phyloP scores from a whole-genome alignment of 257 asterid genomes.

The Paulownia fortunei region DNA sequence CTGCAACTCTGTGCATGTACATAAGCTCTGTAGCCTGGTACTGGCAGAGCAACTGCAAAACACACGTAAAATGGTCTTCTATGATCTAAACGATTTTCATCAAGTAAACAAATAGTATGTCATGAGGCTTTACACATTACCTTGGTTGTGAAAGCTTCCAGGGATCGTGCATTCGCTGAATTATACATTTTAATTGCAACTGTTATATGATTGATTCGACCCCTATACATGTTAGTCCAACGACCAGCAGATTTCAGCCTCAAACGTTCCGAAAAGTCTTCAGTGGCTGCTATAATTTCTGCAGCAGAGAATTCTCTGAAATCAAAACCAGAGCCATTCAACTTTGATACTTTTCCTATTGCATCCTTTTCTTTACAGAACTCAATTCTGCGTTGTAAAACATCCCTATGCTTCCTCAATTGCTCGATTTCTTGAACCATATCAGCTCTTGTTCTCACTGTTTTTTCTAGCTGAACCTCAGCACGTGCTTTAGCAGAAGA shows the following conservation, averaged over 20 bases:
- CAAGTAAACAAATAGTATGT: not conserved
- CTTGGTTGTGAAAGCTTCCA: conserved; percentile 48
- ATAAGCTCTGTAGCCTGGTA: no score
- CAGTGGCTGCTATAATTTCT: conserved; percentile 66
- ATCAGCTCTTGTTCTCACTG: conserved; percentile 46
- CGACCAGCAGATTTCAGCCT: conserved; percentile 56
- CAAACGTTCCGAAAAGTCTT: conserved; percentile 51
- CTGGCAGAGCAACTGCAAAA: no score
- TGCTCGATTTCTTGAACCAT: conserved; percentile 63
- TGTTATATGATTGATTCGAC: conserved; percentile 45
- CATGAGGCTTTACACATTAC: conserved; percentile 31
- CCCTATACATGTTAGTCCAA: conserved; percentile 56
- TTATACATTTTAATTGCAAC: conserved; percentile 58
- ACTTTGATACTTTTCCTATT: conserved; percentile 40
- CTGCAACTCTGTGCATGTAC: not conserved
- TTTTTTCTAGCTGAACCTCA: conserved; percentile 58
- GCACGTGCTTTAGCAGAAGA: conserved; percentile 47
- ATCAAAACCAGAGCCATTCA: conserved; percentile 39
- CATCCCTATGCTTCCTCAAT: conserved; percentile 54
- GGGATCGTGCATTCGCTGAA: conserved; percentile 32
- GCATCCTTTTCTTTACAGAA: conserved; percentile 73
- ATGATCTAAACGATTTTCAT: no score
- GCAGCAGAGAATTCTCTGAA: conserved; percentile 59
- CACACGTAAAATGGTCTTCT: no score
- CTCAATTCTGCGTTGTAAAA: conserved; percentile 63